Evolutionary conservation across 148 eudicot species (phyloP), one percentile per base, ranked within the genome.

Genomic region (Rheum nobile): DNA sequence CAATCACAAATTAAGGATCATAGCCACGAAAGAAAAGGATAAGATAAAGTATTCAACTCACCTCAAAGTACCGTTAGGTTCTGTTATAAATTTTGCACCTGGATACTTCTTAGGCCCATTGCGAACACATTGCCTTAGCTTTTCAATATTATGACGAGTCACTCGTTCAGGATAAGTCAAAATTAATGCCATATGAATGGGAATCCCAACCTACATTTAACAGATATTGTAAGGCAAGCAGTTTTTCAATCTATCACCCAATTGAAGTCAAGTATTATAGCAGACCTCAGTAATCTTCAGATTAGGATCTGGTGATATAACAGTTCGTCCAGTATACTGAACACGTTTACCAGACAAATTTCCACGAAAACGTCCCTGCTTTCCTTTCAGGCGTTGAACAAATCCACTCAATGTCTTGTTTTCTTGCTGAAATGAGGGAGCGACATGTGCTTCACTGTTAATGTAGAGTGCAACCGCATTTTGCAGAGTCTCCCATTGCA

Each of bases 271-370:
- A 67, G 46, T 71, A 39, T 28, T 31, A 38, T 32, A 46, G 34
- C 76, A 22, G 29, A 95, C 99, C 99, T 96, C 92, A 43, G 94
- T 92, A 57, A 96, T 96, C 80, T 96, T 96, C 81, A 96, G 79
- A 82, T 96, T 96, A 72, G 99, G 99, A 79, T 96, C 99, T 31
- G 99, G 99, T 37, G 98, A 95, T 73, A 96, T 96, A 42, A 96
- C 99, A 46, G 99, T 96, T 74, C 99, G 83, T 54, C 99, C 99
- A 54, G 99, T 96, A 78, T 82, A 96, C 75, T 96, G 97, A 79
- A 92, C 99, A 83, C 99, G 99, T 86, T 96, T 95, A 42, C 99
- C 99, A 34, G 94, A 92, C 75, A 96, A 80, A 77, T 96, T 96
- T 47, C 88, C 89, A 41, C 99, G 97, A 71, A 96, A 96, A 21